These are phyloP conservation scores for Trichosporon sp. DNA, from an alignment of 1,284 basidiomycete genomes.

Conservation along the genomic window DNA sequence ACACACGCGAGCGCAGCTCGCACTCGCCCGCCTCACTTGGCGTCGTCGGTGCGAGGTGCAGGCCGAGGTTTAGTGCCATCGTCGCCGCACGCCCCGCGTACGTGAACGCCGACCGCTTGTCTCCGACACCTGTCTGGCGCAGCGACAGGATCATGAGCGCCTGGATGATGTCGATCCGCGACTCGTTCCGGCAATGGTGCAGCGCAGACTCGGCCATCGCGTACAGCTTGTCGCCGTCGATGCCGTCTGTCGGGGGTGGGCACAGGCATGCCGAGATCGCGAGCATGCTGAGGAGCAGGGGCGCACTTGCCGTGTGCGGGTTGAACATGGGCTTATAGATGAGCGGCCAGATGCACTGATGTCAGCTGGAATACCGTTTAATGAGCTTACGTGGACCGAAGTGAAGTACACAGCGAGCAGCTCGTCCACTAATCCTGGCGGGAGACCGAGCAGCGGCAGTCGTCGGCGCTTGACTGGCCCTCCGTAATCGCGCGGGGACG, in stretches of 20 bases:
- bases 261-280: slow-evolving; percentile 41
- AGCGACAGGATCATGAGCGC: slow-evolving; percentile 48
- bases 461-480: slow-evolving; percentile 11
- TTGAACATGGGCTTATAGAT: slow-evolving; percentile 46
- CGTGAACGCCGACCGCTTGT: slow-evolving; percentile 48
- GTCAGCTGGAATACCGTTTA: background rate
- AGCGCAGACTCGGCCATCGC: slow-evolving; percentile 36
- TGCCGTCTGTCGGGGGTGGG: slow-evolving; percentile 58
- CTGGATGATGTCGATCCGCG: slow-evolving; percentile 43
- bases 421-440: slow-evolving; percentile 29
- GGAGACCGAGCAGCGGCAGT: slow-evolving; percentile 26
- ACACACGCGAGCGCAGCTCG: slow-evolving; percentile 45
- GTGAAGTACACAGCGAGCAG: slow-evolving; percentile 42
- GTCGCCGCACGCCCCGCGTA: slow-evolving; percentile 47
- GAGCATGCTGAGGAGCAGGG: slow-evolving; percentile 41
- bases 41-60: slow-evolving; percentile 38
- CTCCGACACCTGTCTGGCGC: slow-evolving; percentile 50
- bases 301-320: slow-evolving; percentile 29
- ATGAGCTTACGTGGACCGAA: slow-evolving; percentile 36
- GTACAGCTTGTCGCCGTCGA: slow-evolving; percentile 61
- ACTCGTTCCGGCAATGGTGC: slow-evolving; percentile 29
- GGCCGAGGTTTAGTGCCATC: slow-evolving; percentile 50
- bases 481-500: background rate
- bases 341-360: slow-evolving; percentile 47
- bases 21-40: slow-evolving; percentile 35